These are phyloP conservation scores for Collariella sp. DNA, from an alignment of 495 filamentous ascomycete species.

Conservation along the genomic window DNA sequence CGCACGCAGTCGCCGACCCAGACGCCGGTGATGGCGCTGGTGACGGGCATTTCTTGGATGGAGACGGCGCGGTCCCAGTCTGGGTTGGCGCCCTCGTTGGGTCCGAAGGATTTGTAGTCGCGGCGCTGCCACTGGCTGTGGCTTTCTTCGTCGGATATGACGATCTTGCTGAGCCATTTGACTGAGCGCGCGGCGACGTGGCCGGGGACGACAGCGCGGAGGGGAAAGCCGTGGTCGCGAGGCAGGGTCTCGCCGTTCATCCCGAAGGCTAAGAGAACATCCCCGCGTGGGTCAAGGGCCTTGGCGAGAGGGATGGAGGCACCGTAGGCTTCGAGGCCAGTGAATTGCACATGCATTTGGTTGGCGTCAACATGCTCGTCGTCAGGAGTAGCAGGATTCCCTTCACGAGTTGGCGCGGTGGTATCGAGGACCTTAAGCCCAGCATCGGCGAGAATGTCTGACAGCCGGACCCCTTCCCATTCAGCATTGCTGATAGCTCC, in stretches of 20 bases:
- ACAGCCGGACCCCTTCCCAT: slow-evolving; percentile 52
- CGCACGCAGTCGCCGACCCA: slow-evolving; percentile 36
- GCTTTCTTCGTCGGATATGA: slow-evolving; percentile 49
- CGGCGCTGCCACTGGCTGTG: slow-evolving; percentile 50
- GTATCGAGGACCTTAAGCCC: slow-evolving; percentile 26
- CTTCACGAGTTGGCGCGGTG: slow-evolving; percentile 3
- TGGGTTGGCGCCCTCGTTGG: slow-evolving; percentile 43
- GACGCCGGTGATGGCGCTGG: slow-evolving; percentile 39
- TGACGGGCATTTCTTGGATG: slow-evolving; percentile 56
- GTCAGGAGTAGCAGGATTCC: neutral
- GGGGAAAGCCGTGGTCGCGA: slow-evolving; percentile 51
- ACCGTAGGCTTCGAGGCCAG: slow-evolving; percentile 51
- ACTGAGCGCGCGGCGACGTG: slow-evolving; percentile 54
- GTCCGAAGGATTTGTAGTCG: slow-evolving; percentile 58
- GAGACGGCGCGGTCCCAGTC: slow-evolving; percentile 48
- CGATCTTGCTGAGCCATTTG: slow-evolving; percentile 58
- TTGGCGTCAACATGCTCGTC: slow-evolving; percentile 23
- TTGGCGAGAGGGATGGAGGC: slow-evolving; percentile 51
- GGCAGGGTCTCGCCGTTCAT: slow-evolving; percentile 53
- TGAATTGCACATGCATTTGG: slow-evolving; percentile 47
- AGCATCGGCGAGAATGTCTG: slow-evolving; percentile 51
- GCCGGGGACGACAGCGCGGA: slow-evolving; percentile 54
- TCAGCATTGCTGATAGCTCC: slow-evolving; percentile 52
- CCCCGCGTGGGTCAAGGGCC: slow-evolving; percentile 45
- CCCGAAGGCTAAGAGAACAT: slow-evolving; percentile 52